phyloP scores from a whole-genome alignment of 2,329 filamentous ascomycete species.

The Aureobasidium sp. region DNA sequence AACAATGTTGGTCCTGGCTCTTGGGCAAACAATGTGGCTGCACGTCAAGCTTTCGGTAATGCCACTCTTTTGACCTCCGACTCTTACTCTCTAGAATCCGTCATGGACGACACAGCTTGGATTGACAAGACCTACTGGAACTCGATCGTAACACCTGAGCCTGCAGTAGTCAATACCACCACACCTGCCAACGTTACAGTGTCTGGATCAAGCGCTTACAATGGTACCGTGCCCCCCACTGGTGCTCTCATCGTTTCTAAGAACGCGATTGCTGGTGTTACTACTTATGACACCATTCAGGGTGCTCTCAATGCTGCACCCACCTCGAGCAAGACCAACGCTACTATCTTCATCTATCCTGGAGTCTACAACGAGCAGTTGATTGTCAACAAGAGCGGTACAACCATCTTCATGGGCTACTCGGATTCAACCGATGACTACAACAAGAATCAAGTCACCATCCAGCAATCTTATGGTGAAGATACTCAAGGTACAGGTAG shows the following conservation, averaged over 20 bases:
- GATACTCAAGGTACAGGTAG: slow-evolving; percentile 30
- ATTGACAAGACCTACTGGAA: slow-evolving; percentile 34
- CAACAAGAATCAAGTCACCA: slow-evolving; percentile 30
- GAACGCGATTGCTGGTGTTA: slow-evolving; percentile 26
- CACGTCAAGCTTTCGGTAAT: slow-evolving; percentile 29
- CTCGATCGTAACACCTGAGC: slow-evolving; percentile 28
- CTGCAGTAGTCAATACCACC: slow-evolving; percentile 16
- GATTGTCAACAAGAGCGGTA: slow-evolving; percentile 30
- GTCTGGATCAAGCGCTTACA: slow-evolving; percentile 22
- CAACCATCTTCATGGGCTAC: slow-evolving; percentile 34
- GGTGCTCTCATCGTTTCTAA: slow-evolving; percentile 34
- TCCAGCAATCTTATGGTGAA: slow-evolving; percentile 28
- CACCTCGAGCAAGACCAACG: slow-evolving; percentile 28
- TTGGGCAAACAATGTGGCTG: slow-evolving; percentile 29
- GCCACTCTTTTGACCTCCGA: slow-evolving; percentile 30
- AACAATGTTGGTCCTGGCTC: slow-evolving; percentile 21
- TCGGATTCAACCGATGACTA: slow-evolving; percentile 29
- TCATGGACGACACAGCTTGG: slow-evolving; percentile 31
- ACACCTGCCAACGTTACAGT: slow-evolving; percentile 22
- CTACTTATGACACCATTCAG: slow-evolving; percentile 31
- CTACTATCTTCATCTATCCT: slow-evolving; percentile 34
- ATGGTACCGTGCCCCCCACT: slow-evolving; percentile 27
- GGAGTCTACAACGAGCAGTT: slow-evolving; percentile 33
- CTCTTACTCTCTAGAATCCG: slow-evolving; percentile 24
- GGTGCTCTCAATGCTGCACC: slow-evolving; percentile 29